Evolutionary conservation across 169 alveolate species (phyloP), one percentile per base, ranked within the genome.

Genomic region (Eimeria falciformis): DNA sequence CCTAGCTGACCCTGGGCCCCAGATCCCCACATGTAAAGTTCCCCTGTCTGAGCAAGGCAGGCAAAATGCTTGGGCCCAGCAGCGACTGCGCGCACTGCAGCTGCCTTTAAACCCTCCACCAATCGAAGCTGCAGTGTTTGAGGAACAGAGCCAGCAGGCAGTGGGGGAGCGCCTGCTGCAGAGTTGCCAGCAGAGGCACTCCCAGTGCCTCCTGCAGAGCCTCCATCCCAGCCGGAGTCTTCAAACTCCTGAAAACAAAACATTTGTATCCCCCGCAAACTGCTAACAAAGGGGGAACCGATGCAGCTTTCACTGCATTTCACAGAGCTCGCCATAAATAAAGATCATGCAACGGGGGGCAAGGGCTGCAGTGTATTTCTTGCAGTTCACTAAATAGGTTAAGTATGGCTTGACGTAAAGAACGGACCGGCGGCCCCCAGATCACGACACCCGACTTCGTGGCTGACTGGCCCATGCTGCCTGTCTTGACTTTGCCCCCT

Each of bases 1-100:
- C 96, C 96, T n/a, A 94, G 90, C 85, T 92, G 95, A 9, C 96
- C 96, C 40, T 92, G 53, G 27, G 77, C 58, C 25, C 94, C 94
- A 27, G 29, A 12, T 5, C 96, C 96, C 96, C 96, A 94, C 25
- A 91, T 45, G 18, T 86, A 65, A 56, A 94, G 77, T 25, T 92
- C 96, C 23, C 96, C 96, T 23, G 92, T 50, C 46, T 90, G 56
- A 47, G 93, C 58, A 25, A 94, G 77, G 17, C 83, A 93, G 66
- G 95, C 95, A 9, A 91, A 77, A 53, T 94, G 92, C 56, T 82
- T 55, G 45, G 84, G 53, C 2, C 94, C 95, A 21, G 91, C 79
- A 9, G 92, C 71, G 40, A 86, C 58, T 17, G 78, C 94, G 55
- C 33, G 68, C 78, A 66, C 86, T 55, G 43, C 50, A 27, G 66